phyloP scores from a whole-genome alignment of 2,329 filamentous ascomycete species.

The Clonostachys solani region DNA sequence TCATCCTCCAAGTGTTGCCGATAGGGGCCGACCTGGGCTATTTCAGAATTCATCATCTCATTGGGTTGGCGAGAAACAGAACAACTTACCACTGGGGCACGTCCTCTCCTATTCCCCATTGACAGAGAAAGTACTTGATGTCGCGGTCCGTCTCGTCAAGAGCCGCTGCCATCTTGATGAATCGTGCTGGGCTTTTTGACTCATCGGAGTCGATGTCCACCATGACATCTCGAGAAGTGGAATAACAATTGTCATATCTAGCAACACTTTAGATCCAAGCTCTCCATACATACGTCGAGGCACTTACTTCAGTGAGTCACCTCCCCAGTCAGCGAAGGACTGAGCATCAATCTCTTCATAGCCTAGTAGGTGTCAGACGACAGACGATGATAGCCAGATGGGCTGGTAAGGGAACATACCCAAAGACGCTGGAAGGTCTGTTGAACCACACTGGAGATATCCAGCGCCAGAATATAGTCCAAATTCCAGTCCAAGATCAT shows the following conservation, averaged over 20 bases:
- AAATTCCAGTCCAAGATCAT: conserved; percentile 41
- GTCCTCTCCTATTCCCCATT: conserved; percentile 46
- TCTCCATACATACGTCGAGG: not conserved
- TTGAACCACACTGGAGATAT: conserved; percentile 36
- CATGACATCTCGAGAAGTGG: conserved; percentile 32
- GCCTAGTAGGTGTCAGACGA: conserved; percentile 13
- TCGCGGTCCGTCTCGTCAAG: conserved; percentile 30
- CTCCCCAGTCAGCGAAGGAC: conserved; percentile 35
- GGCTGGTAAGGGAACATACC: conserved; percentile 18
- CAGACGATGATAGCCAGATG: not conserved
- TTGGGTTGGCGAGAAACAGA: not conserved
- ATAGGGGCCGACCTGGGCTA: conserved; percentile 29
- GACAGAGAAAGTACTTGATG: conserved; percentile 45
- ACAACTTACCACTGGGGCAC: conserved; percentile 33
- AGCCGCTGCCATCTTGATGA: conserved; percentile 39
- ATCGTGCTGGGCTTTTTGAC: conserved; percentile 31
- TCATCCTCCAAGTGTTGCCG: conserved; percentile 44
- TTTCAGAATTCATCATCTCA: not conserved
- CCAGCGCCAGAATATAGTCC: conserved; percentile 50
- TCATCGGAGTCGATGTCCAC: conserved; percentile 32
- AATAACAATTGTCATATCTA: conserved; percentile 38
- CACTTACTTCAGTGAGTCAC: conserved; percentile 45
- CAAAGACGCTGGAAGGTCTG: conserved; percentile 34
- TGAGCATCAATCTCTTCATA: conserved; percentile 34
- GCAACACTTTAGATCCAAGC: conserved; percentile 18